Conservation (phyloP, 176 grass and related monocot species). For the Hyparrhenia diplandra region DNA sequence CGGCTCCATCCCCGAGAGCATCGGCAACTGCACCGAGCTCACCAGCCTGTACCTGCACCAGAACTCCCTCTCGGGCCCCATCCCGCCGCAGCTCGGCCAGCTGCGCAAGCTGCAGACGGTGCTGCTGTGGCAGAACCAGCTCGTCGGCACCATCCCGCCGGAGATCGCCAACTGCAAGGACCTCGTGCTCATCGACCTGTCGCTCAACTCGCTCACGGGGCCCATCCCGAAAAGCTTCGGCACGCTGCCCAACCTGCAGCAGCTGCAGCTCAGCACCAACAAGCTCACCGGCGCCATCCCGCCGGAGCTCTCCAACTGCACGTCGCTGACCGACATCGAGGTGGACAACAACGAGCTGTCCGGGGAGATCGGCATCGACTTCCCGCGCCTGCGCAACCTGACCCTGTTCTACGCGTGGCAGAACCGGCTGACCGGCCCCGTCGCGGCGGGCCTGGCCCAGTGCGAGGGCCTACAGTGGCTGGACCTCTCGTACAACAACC, state of each 20-base stretch:
- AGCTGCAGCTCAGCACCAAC: conserved; percentile 92
- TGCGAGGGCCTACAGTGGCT: conserved; percentile 68
- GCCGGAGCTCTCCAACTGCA: conserved; percentile 72
- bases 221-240: conserved; percentile 32
- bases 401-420: conserved; percentile 97
- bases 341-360: conserved; percentile 86
- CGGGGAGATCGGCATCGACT: conserved; percentile 66
- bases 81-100: conserved; percentile 53
- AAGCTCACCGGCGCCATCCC: conserved; percentile 69
- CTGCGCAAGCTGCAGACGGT: conserved; percentile 69
- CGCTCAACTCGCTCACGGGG: conserved; percentile 73
- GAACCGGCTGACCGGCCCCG: conserved; percentile 76
- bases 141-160: conserved; percentile 73
- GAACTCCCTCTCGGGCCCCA: conserved; percentile 72
- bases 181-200: conserved; percentile 72
- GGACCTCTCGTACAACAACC: conserved; percentile 95
- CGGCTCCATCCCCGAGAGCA: conserved; percentile 66
- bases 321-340: conserved; percentile 66
- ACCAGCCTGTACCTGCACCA: conserved; percentile 92
- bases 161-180: conserved; percentile 68
- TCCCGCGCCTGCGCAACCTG: conserved; percentile 62
- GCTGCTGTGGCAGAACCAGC: conserved; percentile 91
- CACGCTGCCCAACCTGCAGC: conserved; percentile 49
- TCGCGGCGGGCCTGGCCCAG: conserved; percentile 56
- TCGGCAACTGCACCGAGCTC: conserved; percentile 82